A percentile compares a stretch with the other conserved stretches of the same genome.
These are phyloP conservation scores for Albifimbria verrucaria DNA, from an alignment of 2,329 filamentous ascomycete genomes.

Conservation along the genomic window DNA sequence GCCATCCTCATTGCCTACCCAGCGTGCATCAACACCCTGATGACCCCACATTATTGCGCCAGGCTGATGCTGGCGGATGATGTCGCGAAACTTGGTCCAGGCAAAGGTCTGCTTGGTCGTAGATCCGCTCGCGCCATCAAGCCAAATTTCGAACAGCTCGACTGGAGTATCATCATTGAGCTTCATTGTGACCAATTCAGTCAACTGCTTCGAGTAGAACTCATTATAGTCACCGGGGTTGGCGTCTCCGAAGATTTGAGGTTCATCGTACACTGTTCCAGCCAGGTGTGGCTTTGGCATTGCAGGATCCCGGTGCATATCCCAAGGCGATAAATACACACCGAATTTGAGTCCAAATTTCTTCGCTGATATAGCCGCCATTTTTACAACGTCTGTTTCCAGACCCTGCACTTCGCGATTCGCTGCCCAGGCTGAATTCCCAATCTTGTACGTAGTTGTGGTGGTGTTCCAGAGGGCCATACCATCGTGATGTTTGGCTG, in stretches of 20 bases:
- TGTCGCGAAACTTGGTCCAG: slow-evolving; percentile 24
- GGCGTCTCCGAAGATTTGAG: slow-evolving; percentile 29
- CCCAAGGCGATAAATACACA: slow-evolving; percentile 32
- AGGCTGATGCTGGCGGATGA: slow-evolving; percentile 23
- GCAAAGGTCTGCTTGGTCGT: slow-evolving; percentile 25
- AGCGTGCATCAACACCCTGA: slow-evolving; percentile 26
- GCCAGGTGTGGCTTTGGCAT: slow-evolving; percentile 27
- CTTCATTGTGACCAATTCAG: slow-evolving; percentile 19
- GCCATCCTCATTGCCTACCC: slow-evolving; percentile 28
- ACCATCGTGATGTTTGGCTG: slow-evolving; percentile 33
- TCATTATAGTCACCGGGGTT: slow-evolving; percentile 28
- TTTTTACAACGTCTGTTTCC: slow-evolving; percentile 25
- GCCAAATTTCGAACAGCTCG: slow-evolving; percentile 26
- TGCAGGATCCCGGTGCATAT: slow-evolving; percentile 31
- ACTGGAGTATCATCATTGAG: slow-evolving; percentile 7
- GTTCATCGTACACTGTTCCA: slow-evolving; percentile 25
- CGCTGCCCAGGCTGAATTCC: slow-evolving; percentile 25
- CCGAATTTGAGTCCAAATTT: slow-evolving; percentile 30
- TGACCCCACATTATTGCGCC: slow-evolving; percentile 26
- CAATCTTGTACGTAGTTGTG: slow-evolving; percentile 29
- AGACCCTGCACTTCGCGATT: slow-evolving; percentile 20
- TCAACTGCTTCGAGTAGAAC: slow-evolving; percentile 23
- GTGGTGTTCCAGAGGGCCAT: slow-evolving; percentile 32
- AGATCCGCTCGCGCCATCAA: slow-evolving; percentile 28
- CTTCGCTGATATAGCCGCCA: slow-evolving; percentile 27